Evolutionary conservation across 2,329 filamentous ascomycete species (phyloP), one percentile per base, ranked within the genome.

Genomic region (Aspergillus sergii): DNA sequence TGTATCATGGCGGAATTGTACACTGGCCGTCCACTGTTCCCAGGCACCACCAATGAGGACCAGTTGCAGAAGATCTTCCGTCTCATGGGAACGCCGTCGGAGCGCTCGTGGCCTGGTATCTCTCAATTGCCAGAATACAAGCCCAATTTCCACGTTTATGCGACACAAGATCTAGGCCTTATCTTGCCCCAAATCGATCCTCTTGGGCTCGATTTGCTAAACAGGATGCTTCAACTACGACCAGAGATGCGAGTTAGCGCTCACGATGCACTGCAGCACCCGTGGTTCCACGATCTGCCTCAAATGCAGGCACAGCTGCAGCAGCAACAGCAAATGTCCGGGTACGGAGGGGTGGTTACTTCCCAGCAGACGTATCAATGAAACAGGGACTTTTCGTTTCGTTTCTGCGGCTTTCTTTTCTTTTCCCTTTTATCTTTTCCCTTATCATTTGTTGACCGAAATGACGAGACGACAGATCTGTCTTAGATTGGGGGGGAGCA

Each of bases 1-100:
- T 99, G 95, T 79, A 99, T 99, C 83, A 98, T 99, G 95, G 95
- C 95, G 11, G 95, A 99, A 81, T 97, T 99, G 93, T 98, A 96
- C 79, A 97, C 94, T 0, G 95, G 95, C 4, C 88, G 95, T 21
- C 95, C 95, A 0, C 86, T 99, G 8, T 99, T 99, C 82, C 95
- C 95, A 0, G 95, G 95, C 63, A 99, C 95, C 1, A 97, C 95
- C 43, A 99, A 99, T 77, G 95, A 99, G 79, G 95, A 99, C 76
- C 95, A 99, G 78, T 89, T 98, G 58, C 86, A 96, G 67, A 93
- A 96, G 77, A 99, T 99, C 78, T 99, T 99, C 86, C 88, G 95
- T 64, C 90, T 99, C 65, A 99, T 99, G 95, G 95, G 95, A 65
- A 99, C 95, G 0, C 95, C 95, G 0, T 96, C 92, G 0, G 95